Base-by-base conservation (phyloP, 2,329 filamentous ascomycete species). In the Colletotrichum melonis region DNA sequence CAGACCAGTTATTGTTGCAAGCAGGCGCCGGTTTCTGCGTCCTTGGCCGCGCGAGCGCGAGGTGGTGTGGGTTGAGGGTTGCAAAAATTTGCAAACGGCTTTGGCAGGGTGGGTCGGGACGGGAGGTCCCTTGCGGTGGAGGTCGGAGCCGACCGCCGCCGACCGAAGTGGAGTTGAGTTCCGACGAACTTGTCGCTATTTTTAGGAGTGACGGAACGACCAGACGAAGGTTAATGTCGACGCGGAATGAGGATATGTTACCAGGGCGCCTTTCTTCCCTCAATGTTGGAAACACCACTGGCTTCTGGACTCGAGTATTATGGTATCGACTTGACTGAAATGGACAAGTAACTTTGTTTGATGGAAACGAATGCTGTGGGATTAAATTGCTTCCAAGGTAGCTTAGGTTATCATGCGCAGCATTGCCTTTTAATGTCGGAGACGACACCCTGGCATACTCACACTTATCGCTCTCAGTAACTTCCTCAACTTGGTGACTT, bases 1-100 rank as follows among this genome's bases (percentile, higher is more conserved):
- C 85, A 73, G 68, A 73, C 67, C 70, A 65, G 5, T 42, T 22
- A 26, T 65, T 73, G 60, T 70, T 70, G 60, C 5, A 1, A 0
- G 8, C 6, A 0, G 0, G 1, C 1, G 11, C 1, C 46, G 1
- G 4, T 22, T 7, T 52, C 4, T 32, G 19, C 5, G 5, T 1
- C 6, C 28, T 65, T 54, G 3, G 1, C 14, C 22, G 52, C 19
- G n/a, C 3, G 12, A 6, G 12, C 2, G 1, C 3, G 4, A 11
- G 32, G 11, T 35, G n/a, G 4, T 14, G 60, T 26, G 52, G 49
- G 8, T 16, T 16, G 55, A 49, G 42, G 42, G 19, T 22, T 12
- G 60, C 19, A 49, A 58, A 70, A 4, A 42, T 59, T 59, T 59
- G 52, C 63, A 58, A 16, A 54, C 49, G 52, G 52, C 42, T 49